A percentile compares a stretch with the other conserved stretches of the same genome.
These are phyloP conservation scores for Yamadazyma kitorensis DNA, from an alignment of 805 yeast genomes.

Conservation along the genomic window DNA sequence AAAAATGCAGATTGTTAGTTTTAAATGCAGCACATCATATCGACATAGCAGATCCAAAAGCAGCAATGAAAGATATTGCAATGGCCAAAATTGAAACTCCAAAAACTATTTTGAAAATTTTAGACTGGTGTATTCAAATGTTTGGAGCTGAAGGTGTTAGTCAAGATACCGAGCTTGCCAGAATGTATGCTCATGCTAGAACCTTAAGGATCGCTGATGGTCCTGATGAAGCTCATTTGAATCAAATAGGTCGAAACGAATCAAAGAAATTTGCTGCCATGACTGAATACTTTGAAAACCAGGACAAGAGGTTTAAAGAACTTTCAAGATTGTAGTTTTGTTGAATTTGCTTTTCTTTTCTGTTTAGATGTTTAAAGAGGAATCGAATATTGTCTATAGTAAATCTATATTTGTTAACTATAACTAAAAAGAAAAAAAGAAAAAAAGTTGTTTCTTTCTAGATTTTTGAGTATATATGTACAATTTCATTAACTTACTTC, in stretches of 20 bases:
- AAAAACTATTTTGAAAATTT: constrained; percentile 45
- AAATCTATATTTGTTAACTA: too few species aligned
- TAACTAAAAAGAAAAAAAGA: too few species aligned
- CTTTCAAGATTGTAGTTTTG: constrained; percentile 28
- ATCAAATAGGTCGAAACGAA: constrained; percentile 52
- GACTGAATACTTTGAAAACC: constrained; percentile 31
- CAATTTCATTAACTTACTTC: too few species aligned
- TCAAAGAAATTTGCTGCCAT: constrained; percentile 34
- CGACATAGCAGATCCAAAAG: constrained; percentile 51
- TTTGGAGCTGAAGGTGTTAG: constrained; percentile 66
- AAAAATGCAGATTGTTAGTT: constrained; percentile 51
- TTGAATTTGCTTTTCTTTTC: too few species aligned
- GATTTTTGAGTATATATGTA: too few species aligned
- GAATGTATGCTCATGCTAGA: constrained; percentile 49
- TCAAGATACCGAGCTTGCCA: constrained; percentile 58
- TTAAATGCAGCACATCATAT: constrained; percentile 61
- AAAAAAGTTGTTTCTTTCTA: too few species aligned
- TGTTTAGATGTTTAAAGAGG: too few species aligned
- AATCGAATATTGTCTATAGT: too few species aligned
- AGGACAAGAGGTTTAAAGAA: constrained; percentile 16
- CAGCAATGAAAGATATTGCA: constrained; percentile 55
- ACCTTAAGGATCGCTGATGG: constrained; percentile 66
- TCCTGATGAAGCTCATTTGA: constrained; percentile 64
- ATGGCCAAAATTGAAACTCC: constrained; percentile 64
- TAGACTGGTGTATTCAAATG: constrained; percentile 64